A percentile compares a stretch with the other conserved stretches of the same genome.
These are phyloP conservation scores for Acacia acuminata DNA, from an alignment of 306 rosid species.

Conservation along the genomic window DNA sequence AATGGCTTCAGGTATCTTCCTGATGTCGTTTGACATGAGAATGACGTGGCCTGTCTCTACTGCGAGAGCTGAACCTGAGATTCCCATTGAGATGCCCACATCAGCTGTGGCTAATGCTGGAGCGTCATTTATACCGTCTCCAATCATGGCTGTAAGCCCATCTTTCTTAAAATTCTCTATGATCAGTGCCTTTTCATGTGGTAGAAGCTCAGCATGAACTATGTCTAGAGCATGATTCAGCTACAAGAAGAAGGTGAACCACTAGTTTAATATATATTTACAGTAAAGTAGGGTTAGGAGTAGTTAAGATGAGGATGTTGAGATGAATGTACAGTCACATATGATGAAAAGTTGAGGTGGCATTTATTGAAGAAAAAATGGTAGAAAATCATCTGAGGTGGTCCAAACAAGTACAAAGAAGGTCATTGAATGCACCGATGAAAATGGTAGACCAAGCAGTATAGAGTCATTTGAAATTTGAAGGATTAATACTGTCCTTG, in stretches of 20 bases:
- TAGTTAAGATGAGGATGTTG: too few species aligned
- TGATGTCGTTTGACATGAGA: constrained; percentile 77
- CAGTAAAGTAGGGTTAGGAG: too few species aligned
- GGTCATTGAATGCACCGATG: too few species aligned
- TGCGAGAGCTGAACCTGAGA: constrained; percentile 88
- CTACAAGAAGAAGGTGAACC: constrained; percentile 40
- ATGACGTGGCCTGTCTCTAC: constrained; percentile 69
- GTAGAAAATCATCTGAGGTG: too few species aligned
- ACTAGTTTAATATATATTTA: not conserved
- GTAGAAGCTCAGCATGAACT: constrained; percentile 82
- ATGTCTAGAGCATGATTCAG: constrained; percentile 56
- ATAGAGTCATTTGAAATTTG: not conserved
- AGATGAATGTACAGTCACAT: too few species aligned
- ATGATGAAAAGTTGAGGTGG: too few species aligned
- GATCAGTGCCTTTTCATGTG: constrained; percentile 67
- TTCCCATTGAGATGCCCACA: constrained; percentile 88
- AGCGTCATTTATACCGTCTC: constrained; percentile 90
- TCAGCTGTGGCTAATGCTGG: constrained; percentile 90
- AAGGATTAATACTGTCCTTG: too few species aligned
- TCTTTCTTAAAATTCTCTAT: constrained; percentile 58
- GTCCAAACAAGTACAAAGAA: too few species aligned
- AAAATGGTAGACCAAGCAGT: too few species aligned
- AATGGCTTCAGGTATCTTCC: constrained; percentile 78
- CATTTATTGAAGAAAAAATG: too few species aligned
- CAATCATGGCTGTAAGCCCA: constrained; percentile 70